These are phyloP conservation scores for Sphagnum fallax DNA, from an alignment of 228 moss, liverwort and hornwort genomes.

Conservation along the genomic window DNA sequence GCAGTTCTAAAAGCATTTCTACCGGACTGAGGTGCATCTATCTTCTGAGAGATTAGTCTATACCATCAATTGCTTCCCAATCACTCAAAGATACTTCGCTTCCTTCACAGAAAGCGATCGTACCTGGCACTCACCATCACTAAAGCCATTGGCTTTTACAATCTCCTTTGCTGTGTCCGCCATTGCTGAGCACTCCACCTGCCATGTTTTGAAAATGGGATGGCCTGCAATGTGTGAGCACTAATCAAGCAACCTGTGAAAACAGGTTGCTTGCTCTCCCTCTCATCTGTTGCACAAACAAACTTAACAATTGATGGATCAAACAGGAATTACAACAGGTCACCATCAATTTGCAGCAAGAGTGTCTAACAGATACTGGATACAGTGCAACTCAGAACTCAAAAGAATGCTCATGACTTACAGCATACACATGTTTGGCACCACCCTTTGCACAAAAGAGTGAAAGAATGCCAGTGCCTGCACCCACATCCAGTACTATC, in stretches of 20 bases:
- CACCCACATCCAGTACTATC: slow-evolving; percentile 88
- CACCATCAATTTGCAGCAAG: too few species aligned
- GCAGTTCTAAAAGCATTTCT: too few species aligned
- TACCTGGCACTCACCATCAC: slow-evolving; percentile 88
- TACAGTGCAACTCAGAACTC: too few species aligned
- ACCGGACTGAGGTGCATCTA: too few species aligned
- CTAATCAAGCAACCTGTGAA: slow-evolving; percentile 48
- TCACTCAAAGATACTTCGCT: background rate
- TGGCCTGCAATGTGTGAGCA: slow-evolving; percentile 82
- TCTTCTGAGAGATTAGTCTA: too few species aligned
- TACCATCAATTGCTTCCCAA: too few species aligned
- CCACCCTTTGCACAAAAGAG: slow-evolving; percentile 95
- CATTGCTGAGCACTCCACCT: slow-evolving; percentile 99
- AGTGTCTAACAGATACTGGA: too few species aligned
- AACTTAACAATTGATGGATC: too few species aligned
- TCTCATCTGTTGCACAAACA: too few species aligned
- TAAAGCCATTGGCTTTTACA: slow-evolving; percentile 84
- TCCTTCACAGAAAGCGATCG: slow-evolving; percentile 4
- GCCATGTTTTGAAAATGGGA: slow-evolving; percentile 53
- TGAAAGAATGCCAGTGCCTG: slow-evolving; percentile 93
- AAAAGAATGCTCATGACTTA: slow-evolving; percentile 14
- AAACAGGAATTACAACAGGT: too few species aligned
- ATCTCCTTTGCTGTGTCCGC: slow-evolving; percentile 92
- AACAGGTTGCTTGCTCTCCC: too few species aligned
- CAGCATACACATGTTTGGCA: slow-evolving; percentile 95